Evolutionary conservation across 2,329 filamentous ascomycete genomes (phyloP).

Genomic region (Exophiala oligosperma): DNA sequence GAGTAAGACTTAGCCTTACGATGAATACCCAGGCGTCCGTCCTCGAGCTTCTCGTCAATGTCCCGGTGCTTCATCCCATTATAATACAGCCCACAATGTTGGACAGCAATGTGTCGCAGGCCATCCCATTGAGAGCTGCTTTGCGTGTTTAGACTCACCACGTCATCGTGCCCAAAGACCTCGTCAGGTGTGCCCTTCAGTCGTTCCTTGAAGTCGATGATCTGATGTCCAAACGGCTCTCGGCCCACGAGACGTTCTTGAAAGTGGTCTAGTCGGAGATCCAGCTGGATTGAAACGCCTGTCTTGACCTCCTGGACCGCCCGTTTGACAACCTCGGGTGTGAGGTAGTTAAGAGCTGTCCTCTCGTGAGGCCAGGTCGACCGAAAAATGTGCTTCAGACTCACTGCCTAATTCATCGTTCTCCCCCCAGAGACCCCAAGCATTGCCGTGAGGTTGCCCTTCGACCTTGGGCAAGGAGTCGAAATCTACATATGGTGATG

Average conservation of each 20-base stretch:
- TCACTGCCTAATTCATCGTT: constrained; percentile 51
- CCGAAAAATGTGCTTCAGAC: not conserved
- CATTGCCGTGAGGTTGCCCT: constrained; percentile 50
- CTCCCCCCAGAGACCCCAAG: constrained; percentile 56
- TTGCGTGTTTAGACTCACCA: constrained; percentile 20
- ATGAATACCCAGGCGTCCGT: constrained; percentile 5
- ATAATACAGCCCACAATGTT: constrained; percentile 2
- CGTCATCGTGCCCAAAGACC: constrained; percentile 14
- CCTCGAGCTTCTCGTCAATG: not conserved
- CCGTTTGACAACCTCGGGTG: constrained; percentile 41
- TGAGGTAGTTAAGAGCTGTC: constrained; percentile 51
- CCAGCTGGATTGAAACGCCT: constrained; percentile 20
- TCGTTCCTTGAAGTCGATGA: constrained; percentile 11
- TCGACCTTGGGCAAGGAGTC: constrained; percentile 6
- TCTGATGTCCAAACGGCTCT: constrained; percentile 27
- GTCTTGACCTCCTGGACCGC: constrained; percentile 47
- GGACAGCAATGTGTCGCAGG: constrained; percentile 16
- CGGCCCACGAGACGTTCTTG: constrained; percentile 35
- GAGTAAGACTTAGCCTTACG: not conserved
- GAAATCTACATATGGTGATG: no score
- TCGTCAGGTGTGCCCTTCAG: not conserved
- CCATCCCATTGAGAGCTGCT: constrained; percentile 19
- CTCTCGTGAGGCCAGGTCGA: not conserved
- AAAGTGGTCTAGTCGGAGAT: constrained; percentile 39
- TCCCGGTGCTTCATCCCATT: constrained; percentile 6